Conservation (phyloP, 768 basidiomycete genomes). For the Collybia sp. region DNA sequence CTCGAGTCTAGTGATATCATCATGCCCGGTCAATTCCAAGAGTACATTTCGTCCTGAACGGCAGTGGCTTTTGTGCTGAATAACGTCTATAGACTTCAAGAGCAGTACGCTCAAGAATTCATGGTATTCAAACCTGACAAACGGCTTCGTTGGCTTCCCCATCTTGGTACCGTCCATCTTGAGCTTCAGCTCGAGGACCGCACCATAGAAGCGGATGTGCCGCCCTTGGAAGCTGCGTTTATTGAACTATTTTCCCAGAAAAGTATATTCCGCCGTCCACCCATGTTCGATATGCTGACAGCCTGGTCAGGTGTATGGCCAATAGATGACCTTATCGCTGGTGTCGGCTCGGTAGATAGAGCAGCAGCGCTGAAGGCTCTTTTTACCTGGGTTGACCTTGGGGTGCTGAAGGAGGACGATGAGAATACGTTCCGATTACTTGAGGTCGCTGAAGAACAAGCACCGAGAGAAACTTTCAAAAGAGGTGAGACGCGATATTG, state of each 20-base stretch:
- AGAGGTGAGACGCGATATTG: slow-evolving; percentile 18
- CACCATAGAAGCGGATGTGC: slow-evolving; percentile 66
- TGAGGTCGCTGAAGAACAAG: slow-evolving; percentile 52
- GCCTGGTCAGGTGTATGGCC: slow-evolving; percentile 60
- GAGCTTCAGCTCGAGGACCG: slow-evolving; percentile 84
- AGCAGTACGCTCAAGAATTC: slow-evolving; percentile 73
- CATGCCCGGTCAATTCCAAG: slow-evolving; percentile 83
- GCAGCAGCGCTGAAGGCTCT: slow-evolving; percentile 68
- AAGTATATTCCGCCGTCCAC: slow-evolving; percentile 28
- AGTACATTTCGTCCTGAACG: slow-evolving; percentile 39
- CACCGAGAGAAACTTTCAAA: slow-evolving; percentile 16
- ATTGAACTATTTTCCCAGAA: slow-evolving; percentile 81
- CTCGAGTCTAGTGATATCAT: slow-evolving; percentile 66
- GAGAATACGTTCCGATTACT: slow-evolving; percentile 61
- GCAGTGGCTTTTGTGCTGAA: not conserved
- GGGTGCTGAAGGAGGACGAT: slow-evolving; percentile 67
- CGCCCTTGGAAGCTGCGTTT: slow-evolving; percentile 87
- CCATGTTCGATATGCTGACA: not conserved
- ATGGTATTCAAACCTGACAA: slow-evolving; percentile 90
- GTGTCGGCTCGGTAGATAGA: slow-evolving; percentile 63
- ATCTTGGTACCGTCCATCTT: slow-evolving; percentile 80
- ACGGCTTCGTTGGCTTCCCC: slow-evolving; percentile 81
- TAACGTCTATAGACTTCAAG: slow-evolving; percentile 51
- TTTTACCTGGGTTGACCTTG: slow-evolving; percentile 78
- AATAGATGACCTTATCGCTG: slow-evolving; percentile 58